Conservation (phyloP, 2,329 filamentous ascomycete species). For the Trichoderma breve region DNA sequence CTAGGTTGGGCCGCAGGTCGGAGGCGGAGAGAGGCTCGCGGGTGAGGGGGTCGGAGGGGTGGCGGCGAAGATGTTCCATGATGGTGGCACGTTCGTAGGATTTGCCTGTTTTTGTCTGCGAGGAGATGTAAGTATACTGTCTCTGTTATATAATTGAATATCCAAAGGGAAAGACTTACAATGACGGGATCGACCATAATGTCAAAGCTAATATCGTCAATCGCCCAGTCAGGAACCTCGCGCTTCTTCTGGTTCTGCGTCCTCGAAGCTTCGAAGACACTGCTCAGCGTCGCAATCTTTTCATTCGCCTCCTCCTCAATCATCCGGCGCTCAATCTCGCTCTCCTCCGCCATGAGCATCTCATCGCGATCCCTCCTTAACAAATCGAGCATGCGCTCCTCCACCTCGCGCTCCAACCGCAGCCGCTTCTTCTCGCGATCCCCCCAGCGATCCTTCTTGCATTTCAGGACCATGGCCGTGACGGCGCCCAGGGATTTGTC, state of each 20-base stretch:
- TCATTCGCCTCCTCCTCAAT: constrained; percentile 46
- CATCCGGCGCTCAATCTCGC: constrained; percentile 48
- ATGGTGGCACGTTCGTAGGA: constrained; percentile 87
- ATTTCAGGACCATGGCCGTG: constrained; percentile 69
- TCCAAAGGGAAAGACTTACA: constrained; percentile 38
- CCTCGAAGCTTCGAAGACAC: constrained; percentile 54
- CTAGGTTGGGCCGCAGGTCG: constrained; percentile 79
- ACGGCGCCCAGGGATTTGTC: constrained; percentile 69
- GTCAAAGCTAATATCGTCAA: constrained; percentile 73
- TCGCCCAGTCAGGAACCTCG: constrained; percentile 70
- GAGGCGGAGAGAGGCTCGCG: constrained; percentile 65
- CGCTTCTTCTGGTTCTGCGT: constrained; percentile 45
- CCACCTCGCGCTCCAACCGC: constrained; percentile 55
- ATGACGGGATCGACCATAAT: constrained; percentile 71
- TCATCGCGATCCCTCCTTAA: constrained; percentile 49
- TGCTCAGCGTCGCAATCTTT: constrained; percentile 46
- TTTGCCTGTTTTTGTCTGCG: constrained; percentile 75
- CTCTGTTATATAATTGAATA: neutral
- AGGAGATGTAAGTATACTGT: neutral
- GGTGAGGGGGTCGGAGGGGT: constrained; percentile 77
- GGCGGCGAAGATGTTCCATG: constrained; percentile 77
- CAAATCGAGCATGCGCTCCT: constrained; percentile 56
- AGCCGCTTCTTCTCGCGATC: constrained; percentile 62
- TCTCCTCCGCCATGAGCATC: constrained; percentile 38
- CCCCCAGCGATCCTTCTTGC: constrained; percentile 87